Base-by-base conservation (phyloP, 768 basidiomycete species). In the Lentinula sp. region DNA sequence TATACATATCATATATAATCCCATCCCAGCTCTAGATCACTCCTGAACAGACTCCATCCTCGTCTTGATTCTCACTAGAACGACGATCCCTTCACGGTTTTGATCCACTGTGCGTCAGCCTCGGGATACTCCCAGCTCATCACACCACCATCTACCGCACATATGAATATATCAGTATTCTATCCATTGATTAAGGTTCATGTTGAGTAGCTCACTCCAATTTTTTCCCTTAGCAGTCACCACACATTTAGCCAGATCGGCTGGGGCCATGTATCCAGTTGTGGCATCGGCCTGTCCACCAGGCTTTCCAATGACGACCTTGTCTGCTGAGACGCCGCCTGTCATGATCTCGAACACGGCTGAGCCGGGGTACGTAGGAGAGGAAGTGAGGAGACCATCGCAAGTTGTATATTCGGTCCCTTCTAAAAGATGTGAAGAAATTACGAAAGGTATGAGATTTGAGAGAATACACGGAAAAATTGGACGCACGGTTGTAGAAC, bases 271-370 rank as follows among this genome's bases (percentile, higher is more conserved):
- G 69, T 79, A 85, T 3, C 81, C 76, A 52, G 76, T 81, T 48
- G 41, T 69, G 0, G 79, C 78, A 35, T 75, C 76, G 1, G 56
- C 41, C 0, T 70, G 61, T 18, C n/a, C 42, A 0, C 76, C 77
- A 0, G 83, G 84, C 68, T 85, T 85, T 8, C 82, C 83, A 63
- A 85, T 81, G 64, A 84, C 76, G 50, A 85, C 71, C 68, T 85
- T 85, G 69, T 78, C 61, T 18, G 76, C 62, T 4, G 67, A 48
- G 7, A 84, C 75, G 28, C 79, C 79, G 42, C 70, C 70, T 0
- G 71, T 72, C 48, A 73, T 71, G 61, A 77, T 75, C 63, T 77
- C 71, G 63, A 77, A 72, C 36, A 66, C 70, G 0, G 80, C 73
- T 0, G 81, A 72, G 37, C 77, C 56, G 5, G 82, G 82, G 76